A percentile compares a stretch with the other conserved stretches of the same genome.
Evolutionary conservation across 768 basidiomycete genomes (phyloP).

Genomic region (Phanerochaete sordida): DNA sequence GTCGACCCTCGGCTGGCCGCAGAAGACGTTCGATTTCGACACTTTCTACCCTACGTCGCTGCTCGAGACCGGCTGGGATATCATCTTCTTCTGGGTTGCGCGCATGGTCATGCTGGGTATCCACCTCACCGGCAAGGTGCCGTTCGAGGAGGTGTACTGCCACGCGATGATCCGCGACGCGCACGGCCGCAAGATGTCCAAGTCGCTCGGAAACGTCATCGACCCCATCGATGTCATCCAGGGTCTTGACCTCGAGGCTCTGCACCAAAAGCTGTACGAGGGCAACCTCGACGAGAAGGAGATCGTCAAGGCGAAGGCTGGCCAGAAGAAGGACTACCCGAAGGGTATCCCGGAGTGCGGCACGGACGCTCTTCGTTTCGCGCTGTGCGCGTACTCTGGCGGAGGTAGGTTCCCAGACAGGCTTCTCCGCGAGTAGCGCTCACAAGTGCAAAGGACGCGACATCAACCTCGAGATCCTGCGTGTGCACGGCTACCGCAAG

Average conservation of each 20-base stretch:
- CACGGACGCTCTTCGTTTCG: slow-evolving; percentile 93
- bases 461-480: slow-evolving; percentile 93
- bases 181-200: slow-evolving; percentile 98
- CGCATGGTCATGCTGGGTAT: slow-evolving; percentile 95
- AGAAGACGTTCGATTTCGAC: slow-evolving; percentile 80
- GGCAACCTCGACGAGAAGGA: slow-evolving; percentile 95
- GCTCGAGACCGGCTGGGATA: slow-evolving; percentile 99
- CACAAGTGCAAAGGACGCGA: slow-evolving; percentile 64
- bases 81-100: slow-evolving; percentile 99
- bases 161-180: slow-evolving; percentile 99
- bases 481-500: slow-evolving; percentile 97
- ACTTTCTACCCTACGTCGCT: slow-evolving; percentile 87
- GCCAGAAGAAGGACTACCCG: slow-evolving; percentile 99
- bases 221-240: slow-evolving; percentile 95
- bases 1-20: slow-evolving; percentile 96
- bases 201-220: slow-evolving; percentile 96
- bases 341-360: slow-evolving; percentile 99
- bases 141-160: slow-evolving; percentile 94
- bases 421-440: neutral
- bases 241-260: slow-evolving; percentile 70
- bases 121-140: slow-evolving; percentile 84
- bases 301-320: slow-evolving; percentile 83
- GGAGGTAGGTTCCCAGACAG: slow-evolving; percentile 38
- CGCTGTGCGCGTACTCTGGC: slow-evolving; percentile 89
- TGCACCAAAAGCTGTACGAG: slow-evolving; percentile 82